A percentile compares a stretch with the other conserved stretches of the same genome.
phyloP scores from a whole-genome alignment of 1,139 yeast genomes.

The Saccharomyces hybrid region DNA sequence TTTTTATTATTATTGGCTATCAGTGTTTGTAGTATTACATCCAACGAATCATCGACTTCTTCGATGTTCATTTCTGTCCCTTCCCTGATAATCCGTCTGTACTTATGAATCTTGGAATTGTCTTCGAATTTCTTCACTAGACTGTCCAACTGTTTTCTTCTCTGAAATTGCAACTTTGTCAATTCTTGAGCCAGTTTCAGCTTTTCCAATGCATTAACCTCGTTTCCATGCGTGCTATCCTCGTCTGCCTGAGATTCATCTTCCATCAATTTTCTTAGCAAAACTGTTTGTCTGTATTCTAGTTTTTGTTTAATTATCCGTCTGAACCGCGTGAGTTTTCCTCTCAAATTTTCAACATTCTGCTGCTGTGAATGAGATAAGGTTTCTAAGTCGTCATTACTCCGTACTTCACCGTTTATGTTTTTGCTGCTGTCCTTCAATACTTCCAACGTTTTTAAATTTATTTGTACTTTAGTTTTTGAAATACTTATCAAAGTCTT shows the following conservation, averaged over 20 bases:
- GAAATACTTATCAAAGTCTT: slow-evolving; percentile 20
- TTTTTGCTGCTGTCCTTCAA: slow-evolving; percentile 35
- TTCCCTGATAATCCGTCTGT: slow-evolving; percentile 71
- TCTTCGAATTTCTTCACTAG: slow-evolving; percentile 43
- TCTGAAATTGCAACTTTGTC: slow-evolving; percentile 40
- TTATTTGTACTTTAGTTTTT: slow-evolving; percentile 17
- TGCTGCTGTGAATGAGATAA: slow-evolving; percentile 36
- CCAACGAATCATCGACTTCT: slow-evolving; percentile 40
- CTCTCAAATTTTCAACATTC: slow-evolving; percentile 33
- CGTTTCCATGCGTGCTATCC: slow-evolving; percentile 8
- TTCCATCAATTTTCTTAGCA: slow-evolving; percentile 42
- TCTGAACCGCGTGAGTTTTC: slow-evolving; percentile 24
- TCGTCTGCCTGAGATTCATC: slow-evolving; percentile 29
- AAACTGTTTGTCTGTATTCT: slow-evolving; percentile 51
- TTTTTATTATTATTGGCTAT: slow-evolving; percentile 10
- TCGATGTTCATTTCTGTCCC: slow-evolving; percentile 76
- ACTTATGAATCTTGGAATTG: slow-evolving; percentile 59
- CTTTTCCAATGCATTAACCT: slow-evolving; percentile 12
- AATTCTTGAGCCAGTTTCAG: slow-evolving; percentile 37
- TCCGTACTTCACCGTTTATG: slow-evolving; percentile 36
- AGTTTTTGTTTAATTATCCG: slow-evolving; percentile 36
- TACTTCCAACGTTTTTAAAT: slow-evolving; percentile 18
- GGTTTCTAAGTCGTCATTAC: slow-evolving; percentile 9
- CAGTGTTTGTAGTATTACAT: slow-evolving; percentile 27
- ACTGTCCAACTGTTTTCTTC: slow-evolving; percentile 40